These are phyloP conservation scores for Exophiala phaeomuriformis DNA, from an alignment of 2,329 filamentous ascomycete genomes.

Conservation along the genomic window DNA sequence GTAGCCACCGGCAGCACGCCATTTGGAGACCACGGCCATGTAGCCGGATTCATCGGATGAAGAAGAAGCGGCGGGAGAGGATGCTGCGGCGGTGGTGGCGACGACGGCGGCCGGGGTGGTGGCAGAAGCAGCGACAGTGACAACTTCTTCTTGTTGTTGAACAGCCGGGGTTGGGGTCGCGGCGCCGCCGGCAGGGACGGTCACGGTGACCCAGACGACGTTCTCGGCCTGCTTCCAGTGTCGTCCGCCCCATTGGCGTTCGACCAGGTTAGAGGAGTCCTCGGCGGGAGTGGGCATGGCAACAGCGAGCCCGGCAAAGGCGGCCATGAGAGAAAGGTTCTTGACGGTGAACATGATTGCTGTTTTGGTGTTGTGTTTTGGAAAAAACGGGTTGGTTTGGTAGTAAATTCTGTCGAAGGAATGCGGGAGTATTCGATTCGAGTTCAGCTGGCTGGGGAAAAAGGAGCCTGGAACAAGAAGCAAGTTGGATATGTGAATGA, in stretches of 20 bases:
- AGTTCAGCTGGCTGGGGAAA: slow-evolving; percentile 1
- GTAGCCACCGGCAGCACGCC: slow-evolving; percentile 19
- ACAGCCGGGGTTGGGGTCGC: background rate
- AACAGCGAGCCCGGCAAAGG: slow-evolving; percentile 28
- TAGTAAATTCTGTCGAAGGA: too few relatives aligned
- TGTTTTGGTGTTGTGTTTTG: slow-evolving; percentile 2
- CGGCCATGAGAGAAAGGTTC: slow-evolving; percentile 29
- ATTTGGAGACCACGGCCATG: slow-evolving; percentile 21
- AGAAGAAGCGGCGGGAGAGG: slow-evolving; percentile 32
- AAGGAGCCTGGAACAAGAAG: slow-evolving; percentile 5
- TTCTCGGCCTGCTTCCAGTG: slow-evolving; percentile 12
- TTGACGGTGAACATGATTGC: slow-evolving; percentile 20
- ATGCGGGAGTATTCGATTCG: background rate
- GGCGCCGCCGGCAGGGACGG: slow-evolving; percentile 3
- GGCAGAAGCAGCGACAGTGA: background rate
- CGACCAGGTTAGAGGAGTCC: slow-evolving; percentile 3
- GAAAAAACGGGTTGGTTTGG: background rate
- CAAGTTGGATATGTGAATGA: slow-evolving; percentile 4
- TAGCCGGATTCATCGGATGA: slow-evolving; percentile 10
- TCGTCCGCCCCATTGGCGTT: slow-evolving; percentile 13
- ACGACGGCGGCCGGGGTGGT: background rate
- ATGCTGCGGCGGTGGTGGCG: slow-evolving; percentile 47
- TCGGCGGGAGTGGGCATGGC: slow-evolving; percentile 27
- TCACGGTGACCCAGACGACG: slow-evolving; percentile 14
- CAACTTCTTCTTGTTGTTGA: background rate